Conservation (phyloP, 495 filamentous ascomycete species). For the Letharia lupina region DNA sequence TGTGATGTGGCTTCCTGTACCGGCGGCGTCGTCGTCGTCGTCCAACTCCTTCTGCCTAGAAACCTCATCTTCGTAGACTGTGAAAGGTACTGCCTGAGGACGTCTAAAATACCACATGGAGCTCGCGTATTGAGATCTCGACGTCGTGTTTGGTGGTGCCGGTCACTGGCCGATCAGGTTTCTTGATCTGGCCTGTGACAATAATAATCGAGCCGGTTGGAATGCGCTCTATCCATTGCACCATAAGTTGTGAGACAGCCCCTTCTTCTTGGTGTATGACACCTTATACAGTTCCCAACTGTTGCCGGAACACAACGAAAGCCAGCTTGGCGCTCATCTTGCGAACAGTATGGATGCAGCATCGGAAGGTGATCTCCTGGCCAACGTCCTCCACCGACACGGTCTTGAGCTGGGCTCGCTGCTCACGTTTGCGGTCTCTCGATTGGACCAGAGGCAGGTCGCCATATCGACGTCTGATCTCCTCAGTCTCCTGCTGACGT, state of each 20-base stretch:
- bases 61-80: constrained; percentile 55
- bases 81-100: constrained; percentile 53
- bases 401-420: constrained; percentile 41
- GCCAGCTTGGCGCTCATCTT: constrained; percentile 83
- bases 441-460: constrained; percentile 48
- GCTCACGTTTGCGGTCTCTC: constrained; percentile 31
- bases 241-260: constrained; percentile 48
- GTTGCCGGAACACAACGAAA: constrained; percentile 81
- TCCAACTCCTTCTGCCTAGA: constrained; percentile 29
- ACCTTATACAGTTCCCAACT: constrained; percentile 68
- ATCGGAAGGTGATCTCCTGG: constrained; percentile 66
- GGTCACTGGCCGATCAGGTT: constrained; percentile 49
- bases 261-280: constrained; percentile 50
- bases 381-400: constrained; percentile 52
- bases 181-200: constrained; percentile 55
- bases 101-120: constrained; percentile 48
- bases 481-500: constrained; percentile 38
- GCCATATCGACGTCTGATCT: constrained; percentile 55
- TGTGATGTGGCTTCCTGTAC: constrained; percentile 46
- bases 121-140: constrained; percentile 38
- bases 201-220: constrained; percentile 59
- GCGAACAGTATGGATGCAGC: constrained; percentile 72
- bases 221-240: constrained; percentile 62
- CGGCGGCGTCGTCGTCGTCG: constrained; percentile 41
- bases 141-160: constrained; percentile 50